These are phyloP conservation scores for Penicillium digitatum DNA, from an alignment of 2,329 filamentous ascomycete species.

Conservation along the genomic window DNA sequence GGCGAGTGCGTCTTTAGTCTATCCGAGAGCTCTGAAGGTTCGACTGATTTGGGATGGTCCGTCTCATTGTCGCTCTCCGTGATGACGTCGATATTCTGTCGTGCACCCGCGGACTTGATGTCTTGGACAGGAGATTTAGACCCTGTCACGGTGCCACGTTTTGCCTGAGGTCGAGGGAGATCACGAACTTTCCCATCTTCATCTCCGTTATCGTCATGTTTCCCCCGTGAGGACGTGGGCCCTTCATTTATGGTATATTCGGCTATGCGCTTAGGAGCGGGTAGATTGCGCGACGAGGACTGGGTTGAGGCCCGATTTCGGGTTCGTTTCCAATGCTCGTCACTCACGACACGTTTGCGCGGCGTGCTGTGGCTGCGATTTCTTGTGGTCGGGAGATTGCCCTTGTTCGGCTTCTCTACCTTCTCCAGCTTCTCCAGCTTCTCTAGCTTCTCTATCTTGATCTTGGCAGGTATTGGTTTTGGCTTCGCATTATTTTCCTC, in stretches of 20 bases:
- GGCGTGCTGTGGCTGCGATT: constrained; percentile 59
- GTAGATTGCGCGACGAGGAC: constrained; percentile 38
- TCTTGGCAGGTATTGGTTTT: constrained; percentile 21
- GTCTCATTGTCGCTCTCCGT: constrained; percentile 22
- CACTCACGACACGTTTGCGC: constrained; percentile 88
- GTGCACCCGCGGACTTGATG: constrained; percentile 17
- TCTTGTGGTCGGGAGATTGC: constrained; percentile 24
- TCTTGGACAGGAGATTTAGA: constrained; percentile 26
- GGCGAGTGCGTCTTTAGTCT: constrained; percentile 26
- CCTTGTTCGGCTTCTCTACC: constrained; percentile 7
- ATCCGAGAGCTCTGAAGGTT: constrained; percentile 23
- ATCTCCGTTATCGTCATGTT: constrained; percentile 26
- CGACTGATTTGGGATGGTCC: constrained; percentile 23
- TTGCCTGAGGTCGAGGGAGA: constrained; percentile 25
- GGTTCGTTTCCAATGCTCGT: constrained; percentile 72
- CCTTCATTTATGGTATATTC: constrained; percentile 36
- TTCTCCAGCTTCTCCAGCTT: constrained; percentile 20
- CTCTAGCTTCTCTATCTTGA: constrained; percentile 27
- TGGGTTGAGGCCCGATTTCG: constrained; percentile 46
- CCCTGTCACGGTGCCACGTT: constrained; percentile 26
- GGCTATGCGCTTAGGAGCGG: constrained; percentile 43
- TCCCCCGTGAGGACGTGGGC: constrained; percentile 25
- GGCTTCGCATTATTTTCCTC: constrained; percentile 33
- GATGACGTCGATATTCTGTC: constrained; percentile 19
- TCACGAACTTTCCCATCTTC: constrained; percentile 23